phyloP scores from a whole-genome alignment of 2,329 filamentous ascomycete species.

The Pyricularia sp. region DNA sequence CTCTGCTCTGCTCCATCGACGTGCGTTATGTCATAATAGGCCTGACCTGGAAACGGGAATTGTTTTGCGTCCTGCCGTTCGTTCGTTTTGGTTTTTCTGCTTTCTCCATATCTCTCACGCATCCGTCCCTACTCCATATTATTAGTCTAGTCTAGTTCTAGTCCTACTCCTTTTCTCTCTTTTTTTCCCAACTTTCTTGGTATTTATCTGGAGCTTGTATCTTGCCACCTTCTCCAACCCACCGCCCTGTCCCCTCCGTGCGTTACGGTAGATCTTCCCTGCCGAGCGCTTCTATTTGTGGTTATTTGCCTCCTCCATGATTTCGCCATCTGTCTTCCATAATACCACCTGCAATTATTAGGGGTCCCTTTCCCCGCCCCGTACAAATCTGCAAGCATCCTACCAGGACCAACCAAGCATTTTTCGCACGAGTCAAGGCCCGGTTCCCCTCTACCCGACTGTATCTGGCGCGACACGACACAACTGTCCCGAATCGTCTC shows the following conservation, averaged over 20 bases:
- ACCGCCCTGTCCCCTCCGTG: too few species aligned
- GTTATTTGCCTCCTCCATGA: background rate
- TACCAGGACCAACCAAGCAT: background rate
- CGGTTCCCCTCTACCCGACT: background rate
- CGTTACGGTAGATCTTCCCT: background rate
- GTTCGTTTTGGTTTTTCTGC: background rate
- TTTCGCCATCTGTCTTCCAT: background rate
- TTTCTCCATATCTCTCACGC: background rate
- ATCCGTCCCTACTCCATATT: background rate
- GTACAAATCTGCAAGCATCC: background rate
- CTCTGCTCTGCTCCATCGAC: constrained; percentile 1
- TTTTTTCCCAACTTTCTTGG: background rate
- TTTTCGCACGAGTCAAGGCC: background rate
- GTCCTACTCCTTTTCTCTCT: background rate
- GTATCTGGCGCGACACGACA: background rate
- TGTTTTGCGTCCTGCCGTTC: background rate
- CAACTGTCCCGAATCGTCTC: background rate
- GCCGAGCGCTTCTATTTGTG: background rate
- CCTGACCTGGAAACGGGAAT: background rate
- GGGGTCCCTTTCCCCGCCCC: background rate
- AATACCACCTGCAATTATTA: background rate
- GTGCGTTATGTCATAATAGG: constrained; percentile 4
- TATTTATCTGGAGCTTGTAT: background rate
- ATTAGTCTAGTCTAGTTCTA: too few species aligned
- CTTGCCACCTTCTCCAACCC: background rate